Base-by-base conservation (phyloP, 140 eudicot genomes). In the Bidens hawaiensis region DNA sequence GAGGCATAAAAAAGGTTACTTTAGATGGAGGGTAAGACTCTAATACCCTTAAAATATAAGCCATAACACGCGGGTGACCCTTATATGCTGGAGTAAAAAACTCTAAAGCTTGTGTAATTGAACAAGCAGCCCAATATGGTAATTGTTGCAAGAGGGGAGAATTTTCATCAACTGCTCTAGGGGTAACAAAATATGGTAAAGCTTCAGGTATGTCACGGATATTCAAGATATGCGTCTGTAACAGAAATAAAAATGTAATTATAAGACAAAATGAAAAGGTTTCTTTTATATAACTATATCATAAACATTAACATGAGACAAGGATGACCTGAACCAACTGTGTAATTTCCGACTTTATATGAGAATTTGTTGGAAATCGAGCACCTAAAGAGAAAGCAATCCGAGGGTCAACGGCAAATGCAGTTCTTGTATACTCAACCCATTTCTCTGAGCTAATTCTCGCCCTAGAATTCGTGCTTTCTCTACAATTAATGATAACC, bases 1-100 rank as follows among this genome's bases (percentile, higher is more conserved):
- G 99, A 70, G 99, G 97, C 99, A 94, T 94, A 89, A 94, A 94
- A 80, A 94, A 94, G 52, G 99, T 94, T 57, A 94, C 97, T 73
- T 82, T 70, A 55, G 80, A 85, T 27, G 99, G 99, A 33, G 99
- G 99, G 67, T 94, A 94, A 63, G 99, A 82, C 64, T 94, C 99
- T 77, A 88, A 76, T 65, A 94, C 99, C 71, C 95, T 75, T 28
- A 94, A 89, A 52, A 88, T 83, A 76, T 94, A 94, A 70, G 97
- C 99, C 99, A 94, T 94, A 28, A 94, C 97, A 60, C 99, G 97
- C 43, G 94, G 85, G 49, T 94, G 99, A 48, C 99, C 97, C 78
- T 88, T 88, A 67, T 88, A 94, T 51, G 95, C 95, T 67, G 99
- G 99, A 52, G 97, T 85, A 51, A 94, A 94, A 36, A 94, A 94